Evolutionary conservation across 139 green algal species (phyloP).

Genomic region (Chlorella sp.): DNA sequence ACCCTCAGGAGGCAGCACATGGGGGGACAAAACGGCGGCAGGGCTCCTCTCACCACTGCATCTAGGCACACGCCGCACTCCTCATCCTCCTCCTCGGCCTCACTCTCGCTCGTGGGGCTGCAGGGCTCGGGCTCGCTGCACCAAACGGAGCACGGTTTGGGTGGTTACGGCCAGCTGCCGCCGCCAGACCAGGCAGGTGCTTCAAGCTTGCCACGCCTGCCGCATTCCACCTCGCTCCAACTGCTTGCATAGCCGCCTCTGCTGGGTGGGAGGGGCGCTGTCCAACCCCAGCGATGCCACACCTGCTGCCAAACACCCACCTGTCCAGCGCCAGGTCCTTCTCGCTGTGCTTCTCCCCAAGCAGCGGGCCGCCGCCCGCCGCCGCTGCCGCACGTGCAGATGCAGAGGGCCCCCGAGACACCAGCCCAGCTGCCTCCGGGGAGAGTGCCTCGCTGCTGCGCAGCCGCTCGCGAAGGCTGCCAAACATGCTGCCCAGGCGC

Average conservation of each 20-base stretch:
- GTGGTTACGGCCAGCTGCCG: no score
- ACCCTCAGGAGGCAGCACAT: no score
- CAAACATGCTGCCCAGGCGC: background rate
- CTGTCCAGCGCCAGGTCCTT: slow-evolving; percentile 31
- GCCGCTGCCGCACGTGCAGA: background rate
- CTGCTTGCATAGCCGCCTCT: no score
- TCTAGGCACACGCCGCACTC: slow-evolving; percentile 73
- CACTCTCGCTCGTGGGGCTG: background rate
- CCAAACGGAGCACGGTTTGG: no score
- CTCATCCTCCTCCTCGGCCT: slow-evolving; percentile 14
- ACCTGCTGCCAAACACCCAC: no score
- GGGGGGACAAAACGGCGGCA: background rate
- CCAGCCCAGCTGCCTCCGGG: background rate
- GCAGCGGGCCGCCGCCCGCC: background rate
- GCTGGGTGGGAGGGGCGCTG: no score
- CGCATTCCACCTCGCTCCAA: no score
- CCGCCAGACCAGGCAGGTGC: no score
- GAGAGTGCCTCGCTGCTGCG: slow-evolving; percentile 12
- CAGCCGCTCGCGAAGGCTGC: background rate
- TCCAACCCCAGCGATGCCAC: no score
- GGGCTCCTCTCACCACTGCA: slow-evolving; percentile 8
- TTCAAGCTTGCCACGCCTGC: no score
- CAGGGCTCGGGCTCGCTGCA: background rate
- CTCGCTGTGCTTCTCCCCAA: slow-evolving; percentile 10
- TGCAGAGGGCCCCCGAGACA: background rate